Base-by-base conservation (phyloP, 495 filamentous ascomycete genomes). In the Hypoxylon crocopeplum region DNA sequence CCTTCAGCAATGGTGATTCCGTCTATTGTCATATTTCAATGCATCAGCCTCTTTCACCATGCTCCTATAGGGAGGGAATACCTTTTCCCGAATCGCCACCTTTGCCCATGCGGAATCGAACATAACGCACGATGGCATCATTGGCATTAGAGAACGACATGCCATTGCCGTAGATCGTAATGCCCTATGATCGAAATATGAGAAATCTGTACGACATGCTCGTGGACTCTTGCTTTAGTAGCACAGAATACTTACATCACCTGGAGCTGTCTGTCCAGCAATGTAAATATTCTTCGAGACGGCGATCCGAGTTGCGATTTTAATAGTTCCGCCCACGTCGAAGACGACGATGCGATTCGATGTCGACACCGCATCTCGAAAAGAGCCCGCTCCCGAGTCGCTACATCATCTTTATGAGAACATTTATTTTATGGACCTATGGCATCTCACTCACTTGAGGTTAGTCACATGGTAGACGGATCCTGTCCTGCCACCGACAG, bases 201-300 rank as follows among this genome's bases (percentile, higher is more conserved):
- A 57, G 36, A 13, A 20, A 16, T 12, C 17, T 7, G 15, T 2
- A 34, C 8, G 5, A 22, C 1, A 33, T 13, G 1, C 3, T 27
- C 24, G 24, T 27, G 3, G 24, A 27, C 24, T 27, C 24, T 27
- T 27, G 8, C n/a, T n/a, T n/a, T 27, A 4, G 13, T 8, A 8
- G 10, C 3, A 19, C 16, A 19, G 21, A 7, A 17, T 17, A 44
- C 56, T n/a, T 29, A 60, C 57, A 16, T 47, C 57, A 7, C 69
- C 67, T 2, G 72, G 72, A 8, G 73, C 75, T 12, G 73, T 77
- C 56, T 76, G 73, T n/a, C 74, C 71, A 15, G 69, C 65, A 52
- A 77, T 72, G 16, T 74, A 75, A 41, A 73, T 62, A 41, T 68
- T 60, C 34, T 67, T 68, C 7, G 70, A 72, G 7, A 75, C 67